These are phyloP conservation scores for Chrysophaeum taylorii DNA, from an alignment of 352 stramenopile genomes.

Conservation along the genomic window DNA sequence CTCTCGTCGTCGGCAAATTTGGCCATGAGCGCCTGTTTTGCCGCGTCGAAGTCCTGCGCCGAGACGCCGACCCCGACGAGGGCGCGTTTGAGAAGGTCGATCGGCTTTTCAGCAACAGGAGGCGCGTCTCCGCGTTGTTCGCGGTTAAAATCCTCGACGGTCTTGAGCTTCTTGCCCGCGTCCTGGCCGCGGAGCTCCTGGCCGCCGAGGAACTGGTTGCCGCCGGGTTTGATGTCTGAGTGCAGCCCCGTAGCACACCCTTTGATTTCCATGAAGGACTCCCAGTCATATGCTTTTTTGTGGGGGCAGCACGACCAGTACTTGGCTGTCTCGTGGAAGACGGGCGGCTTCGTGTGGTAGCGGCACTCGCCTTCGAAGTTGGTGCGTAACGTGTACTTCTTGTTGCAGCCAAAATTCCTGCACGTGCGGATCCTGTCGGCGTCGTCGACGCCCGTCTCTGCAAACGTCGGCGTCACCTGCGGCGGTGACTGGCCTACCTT, in stretches of 20 bases:
- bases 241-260: constrained; percentile 45
- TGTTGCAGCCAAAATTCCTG: constrained; percentile 55
- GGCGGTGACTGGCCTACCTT: background rate
- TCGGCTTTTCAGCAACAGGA: too few species aligned
- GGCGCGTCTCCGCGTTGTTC: background rate
- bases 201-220: background rate
- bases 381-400: constrained; percentile 20
- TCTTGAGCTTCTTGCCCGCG: background rate
- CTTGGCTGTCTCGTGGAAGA: constrained; percentile 64
- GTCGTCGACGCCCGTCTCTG: background rate
- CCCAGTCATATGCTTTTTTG: constrained; percentile 58
- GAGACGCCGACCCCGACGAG: constrained; percentile 1
- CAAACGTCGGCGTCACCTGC: background rate
- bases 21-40: background rate
- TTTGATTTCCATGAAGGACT: constrained; percentile 51
- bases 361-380: constrained; percentile 35
- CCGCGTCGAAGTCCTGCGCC: constrained; percentile 4
- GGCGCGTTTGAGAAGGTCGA: background rate
- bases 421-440: constrained; percentile 14
- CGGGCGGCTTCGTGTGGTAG: constrained; percentile 51
- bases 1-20: constrained; percentile 11
- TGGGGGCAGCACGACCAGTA: constrained; percentile 56
- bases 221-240: constrained; percentile 45
- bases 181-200: background rate
- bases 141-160: constrained; percentile 1